phyloP scores from a whole-genome alignment of 2,329 filamentous ascomycete genomes.

The Hymenoscyphus fraxineus region DNA sequence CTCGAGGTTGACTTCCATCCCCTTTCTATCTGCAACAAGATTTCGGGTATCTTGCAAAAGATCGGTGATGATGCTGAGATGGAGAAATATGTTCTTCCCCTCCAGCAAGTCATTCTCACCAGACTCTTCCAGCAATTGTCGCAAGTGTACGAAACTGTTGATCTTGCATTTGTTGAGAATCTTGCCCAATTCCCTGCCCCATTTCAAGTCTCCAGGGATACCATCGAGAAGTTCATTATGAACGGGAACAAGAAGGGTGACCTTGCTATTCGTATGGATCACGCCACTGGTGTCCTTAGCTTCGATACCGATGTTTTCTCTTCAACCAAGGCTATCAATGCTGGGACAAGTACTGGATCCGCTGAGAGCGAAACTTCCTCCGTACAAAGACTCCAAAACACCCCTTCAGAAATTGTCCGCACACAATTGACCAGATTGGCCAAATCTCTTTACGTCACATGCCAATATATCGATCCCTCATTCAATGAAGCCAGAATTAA shows the following conservation, averaged over 20 bases:
- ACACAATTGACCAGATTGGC: conserved; percentile 89
- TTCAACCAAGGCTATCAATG: conserved; percentile 85
- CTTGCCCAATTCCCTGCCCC: conserved; percentile 95
- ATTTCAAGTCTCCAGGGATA: conserved; percentile 84
- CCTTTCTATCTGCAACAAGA: conserved; percentile 97
- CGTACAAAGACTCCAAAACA: conserved; percentile 94
- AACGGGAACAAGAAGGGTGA: conserved; percentile 99
- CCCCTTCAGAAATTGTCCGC: conserved; percentile 94
- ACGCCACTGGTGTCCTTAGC: conserved; percentile 89
- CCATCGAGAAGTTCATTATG: conserved; percentile 99
- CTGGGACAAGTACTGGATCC: conserved; percentile 79
- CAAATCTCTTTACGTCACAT: conserved; percentile 87
- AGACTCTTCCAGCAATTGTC: conserved; percentile 98
- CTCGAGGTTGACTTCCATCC: conserved; percentile 99
- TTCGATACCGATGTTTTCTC: conserved; percentile 99
- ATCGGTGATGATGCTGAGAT: conserved; percentile 93
- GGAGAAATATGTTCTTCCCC: conserved; percentile 91
- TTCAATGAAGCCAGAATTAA: conserved; percentile 79
- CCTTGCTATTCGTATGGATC: conserved; percentile 90
- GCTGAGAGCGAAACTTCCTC: conserved; percentile 80
- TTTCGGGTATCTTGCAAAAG: conserved; percentile 89
- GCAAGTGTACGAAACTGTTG: conserved; percentile 97
- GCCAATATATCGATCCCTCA: conserved; percentile 88
- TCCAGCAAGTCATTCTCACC: conserved; percentile 98
- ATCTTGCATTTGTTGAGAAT: conserved; percentile 87